Conservation (phyloP, 169 alveolate genomes). For the Eimeria necatrix region DNA sequence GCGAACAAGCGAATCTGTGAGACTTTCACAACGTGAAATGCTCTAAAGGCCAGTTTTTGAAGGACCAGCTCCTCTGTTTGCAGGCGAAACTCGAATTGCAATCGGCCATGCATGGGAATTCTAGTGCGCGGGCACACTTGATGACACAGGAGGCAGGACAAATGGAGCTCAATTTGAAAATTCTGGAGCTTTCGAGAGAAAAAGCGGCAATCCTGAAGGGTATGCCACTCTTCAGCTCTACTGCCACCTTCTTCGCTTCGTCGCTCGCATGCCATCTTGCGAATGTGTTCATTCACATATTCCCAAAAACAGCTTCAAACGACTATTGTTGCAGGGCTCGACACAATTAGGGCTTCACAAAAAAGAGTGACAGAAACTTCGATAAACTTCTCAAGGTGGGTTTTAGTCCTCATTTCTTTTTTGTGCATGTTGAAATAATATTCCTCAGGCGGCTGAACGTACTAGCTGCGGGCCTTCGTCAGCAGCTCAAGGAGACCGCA, state of each 20-base stretch:
- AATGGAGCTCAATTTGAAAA: neutral
- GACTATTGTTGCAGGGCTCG: neutral
- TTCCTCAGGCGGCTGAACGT: neutral
- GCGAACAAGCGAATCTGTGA: constrained; percentile 8
- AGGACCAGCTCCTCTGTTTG: neutral
- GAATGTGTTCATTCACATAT: neutral
- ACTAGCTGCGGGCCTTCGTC: neutral
- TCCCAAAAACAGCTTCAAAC: neutral
- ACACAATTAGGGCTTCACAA: neutral
- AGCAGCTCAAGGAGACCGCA: neutral
- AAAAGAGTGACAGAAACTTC: neutral
- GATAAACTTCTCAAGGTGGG: neutral
- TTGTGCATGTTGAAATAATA: neutral
- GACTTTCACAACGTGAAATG: neutral
- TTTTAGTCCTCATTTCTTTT: neutral
- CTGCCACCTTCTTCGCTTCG: too few relatives aligned
- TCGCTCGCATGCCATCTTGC: too few relatives aligned
- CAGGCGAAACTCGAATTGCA: neutral
- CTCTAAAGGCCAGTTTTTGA: neutral
- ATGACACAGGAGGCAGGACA: neutral
- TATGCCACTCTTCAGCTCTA: neutral
- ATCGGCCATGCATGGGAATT: neutral
- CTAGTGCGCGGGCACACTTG: constrained; percentile 15
- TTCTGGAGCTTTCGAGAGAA: neutral
- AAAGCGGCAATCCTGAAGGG: neutral